Conservation (phyloP, 805 yeast species). For the Cyberlindnera sargentensis region DNA sequence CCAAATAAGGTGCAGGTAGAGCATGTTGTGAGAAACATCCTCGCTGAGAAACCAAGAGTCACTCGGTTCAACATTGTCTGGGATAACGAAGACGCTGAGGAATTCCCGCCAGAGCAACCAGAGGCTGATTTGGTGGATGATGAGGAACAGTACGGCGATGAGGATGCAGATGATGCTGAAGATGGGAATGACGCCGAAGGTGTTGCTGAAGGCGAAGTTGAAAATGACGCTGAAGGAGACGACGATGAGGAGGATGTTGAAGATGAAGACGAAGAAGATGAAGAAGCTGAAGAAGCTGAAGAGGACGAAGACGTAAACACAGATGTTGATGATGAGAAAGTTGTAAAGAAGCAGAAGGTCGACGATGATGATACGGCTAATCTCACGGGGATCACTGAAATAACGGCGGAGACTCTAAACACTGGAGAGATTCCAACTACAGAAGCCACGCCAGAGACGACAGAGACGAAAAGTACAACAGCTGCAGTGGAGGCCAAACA, state of each 20-base stretch:
- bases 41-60: constrained; percentile 97
- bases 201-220: constrained; percentile 37
- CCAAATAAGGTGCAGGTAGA: constrained; percentile 92
- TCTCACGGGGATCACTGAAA: neutral
- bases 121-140: constrained; percentile 58
- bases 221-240: constrained; percentile 38
- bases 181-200: constrained; percentile 39
- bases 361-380: constrained; percentile 1
- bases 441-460: too few species aligned
- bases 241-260: constrained; percentile 34
- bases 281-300: constrained; percentile 9
- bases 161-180: constrained; percentile 27
- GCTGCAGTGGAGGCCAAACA: neutral
- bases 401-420: neutral
- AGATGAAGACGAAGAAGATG: constrained; percentile 20
- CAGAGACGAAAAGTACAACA: neutral
- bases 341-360: constrained; percentile 8
- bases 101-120: constrained; percentile 73
- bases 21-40: constrained; percentile 85
- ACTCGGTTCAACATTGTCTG: constrained; percentile 95
- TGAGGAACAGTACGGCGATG: constrained; percentile 54
- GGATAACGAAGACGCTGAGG: constrained; percentile 75
- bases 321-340: constrained; percentile 18
- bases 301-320: constrained; percentile 16
- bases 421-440: neutral